Evolutionary conservation across 1,139 yeast species (phyloP), one percentile per base, ranked within the genome.

Genomic region (Scheffersomyces segobiensis): DNA sequence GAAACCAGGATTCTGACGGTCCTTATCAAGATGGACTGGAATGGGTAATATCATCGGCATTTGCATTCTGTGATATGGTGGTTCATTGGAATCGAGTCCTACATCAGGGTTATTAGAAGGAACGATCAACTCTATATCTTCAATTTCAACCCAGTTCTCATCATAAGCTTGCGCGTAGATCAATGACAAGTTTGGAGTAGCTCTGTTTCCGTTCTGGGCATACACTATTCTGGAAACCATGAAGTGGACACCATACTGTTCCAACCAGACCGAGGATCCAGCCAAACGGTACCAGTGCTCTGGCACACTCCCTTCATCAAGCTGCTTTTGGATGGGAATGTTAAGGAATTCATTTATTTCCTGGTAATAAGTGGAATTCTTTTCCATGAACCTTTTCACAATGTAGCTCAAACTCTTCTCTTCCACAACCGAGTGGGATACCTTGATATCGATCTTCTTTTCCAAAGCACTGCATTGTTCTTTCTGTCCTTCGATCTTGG

Each of bases 151-250:
- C 87, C 87, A 84, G 55, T 80, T 63, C 42, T 70, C 63, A 62
- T 83, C 83, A 67, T 68, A 84, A 7, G 81, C 59, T 65, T 84
- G 87, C 5, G 80, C 75, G 62, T 82, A 81, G 19, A 80, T 67
- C 47, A 78, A 63, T 26, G 80, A 75, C 12, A 77, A 52, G 7
- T 71, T 57, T 1, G 82, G 81, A 56, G 67, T 67, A 66, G 75
- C 64, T 55, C 78, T 67, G 17, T 57, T 60, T 0, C 74, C 74
- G 17, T 57, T 62, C 0, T 76, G 74, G 49, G 73, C 66, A 62
- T 74, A 78, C 17, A 77, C 59, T 10, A 78, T 60, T 57, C 82
- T 62, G 7, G 79, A 72, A 18, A 77, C 71, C 72, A 73, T 69
- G 55, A 69, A 74, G 62, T 77, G 79, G 1, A 76, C 76, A 2